These are phyloP conservation scores for Aaosphaeria pasadenensis DNA, from an alignment of 2,329 filamentous ascomycete genomes.

Conservation along the genomic window DNA sequence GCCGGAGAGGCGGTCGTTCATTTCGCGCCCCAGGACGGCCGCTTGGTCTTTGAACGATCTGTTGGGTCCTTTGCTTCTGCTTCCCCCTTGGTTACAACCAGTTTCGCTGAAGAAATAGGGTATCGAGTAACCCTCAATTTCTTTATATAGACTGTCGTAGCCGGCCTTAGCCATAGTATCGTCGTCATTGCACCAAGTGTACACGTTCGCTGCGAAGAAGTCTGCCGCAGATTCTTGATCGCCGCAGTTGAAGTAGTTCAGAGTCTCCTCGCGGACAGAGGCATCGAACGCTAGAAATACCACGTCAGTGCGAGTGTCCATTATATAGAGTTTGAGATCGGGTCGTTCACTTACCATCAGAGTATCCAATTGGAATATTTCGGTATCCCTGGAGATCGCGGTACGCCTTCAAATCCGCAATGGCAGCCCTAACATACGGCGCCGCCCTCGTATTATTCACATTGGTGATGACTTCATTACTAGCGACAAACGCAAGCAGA, in stretches of 20 bases:
- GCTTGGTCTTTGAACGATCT: slow-evolving; percentile 6
- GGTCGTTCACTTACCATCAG: not conserved
- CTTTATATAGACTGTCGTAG: slow-evolving; percentile 6
- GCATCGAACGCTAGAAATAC: too few relatives aligned
- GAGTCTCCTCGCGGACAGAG: not conserved
- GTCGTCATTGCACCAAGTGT: slow-evolving; percentile 6
- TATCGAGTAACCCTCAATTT: slow-evolving; percentile 6
- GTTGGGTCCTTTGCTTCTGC: not conserved
- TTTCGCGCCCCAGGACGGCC: slow-evolving; percentile 6
- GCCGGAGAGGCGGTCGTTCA: slow-evolving; percentile 11
- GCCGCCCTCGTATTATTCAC: slow-evolving; percentile 1
- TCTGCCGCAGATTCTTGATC: slow-evolving; percentile 3
- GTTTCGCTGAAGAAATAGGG: slow-evolving; percentile 7
- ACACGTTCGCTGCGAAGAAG: slow-evolving; percentile 5
- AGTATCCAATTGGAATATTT: slow-evolving; percentile 11
- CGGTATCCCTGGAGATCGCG: slow-evolving; percentile 9
- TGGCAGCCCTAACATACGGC: slow-evolving; percentile 3
- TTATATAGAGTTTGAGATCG: too few relatives aligned
- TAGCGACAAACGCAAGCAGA: slow-evolving; percentile 3
- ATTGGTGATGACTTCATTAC: slow-evolving; percentile 8
- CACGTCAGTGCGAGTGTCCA: too few relatives aligned
- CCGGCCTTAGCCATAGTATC: slow-evolving; percentile 1
- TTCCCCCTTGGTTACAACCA: not conserved
- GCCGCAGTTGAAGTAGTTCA: slow-evolving; percentile 11
- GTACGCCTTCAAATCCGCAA: slow-evolving; percentile 9